A percentile compares a stretch with the other conserved stretches of the same genome.
Evolutionary conservation across 805 yeast species (phyloP).

Genomic region (Candida boleticola): DNA sequence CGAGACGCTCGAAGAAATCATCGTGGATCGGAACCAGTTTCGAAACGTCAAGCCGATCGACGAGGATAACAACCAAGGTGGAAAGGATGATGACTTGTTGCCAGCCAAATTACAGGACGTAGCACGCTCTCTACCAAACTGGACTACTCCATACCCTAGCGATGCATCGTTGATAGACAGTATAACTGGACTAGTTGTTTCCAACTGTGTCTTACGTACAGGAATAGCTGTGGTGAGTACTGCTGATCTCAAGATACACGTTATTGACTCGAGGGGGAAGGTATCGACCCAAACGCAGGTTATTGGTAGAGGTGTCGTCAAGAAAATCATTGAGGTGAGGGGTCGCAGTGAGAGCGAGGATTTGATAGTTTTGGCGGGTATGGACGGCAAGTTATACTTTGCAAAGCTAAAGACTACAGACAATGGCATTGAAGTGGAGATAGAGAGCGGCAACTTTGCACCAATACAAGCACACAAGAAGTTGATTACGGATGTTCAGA

Average conservation of each 20-base stretch:
- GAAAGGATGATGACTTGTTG: not conserved
- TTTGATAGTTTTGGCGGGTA: conserved; percentile 43
- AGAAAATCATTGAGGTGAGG: conserved; percentile 29
- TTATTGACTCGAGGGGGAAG: conserved; percentile 14
- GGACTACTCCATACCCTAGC: conserved; percentile 34
- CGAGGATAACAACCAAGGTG: not conserved
- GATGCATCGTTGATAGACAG: conserved; percentile 7
- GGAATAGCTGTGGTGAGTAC: conserved; percentile 16
- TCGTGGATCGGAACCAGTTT: conserved; percentile 35
- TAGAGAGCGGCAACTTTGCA: conserved; percentile 5
- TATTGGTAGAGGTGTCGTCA: conserved; percentile 28
- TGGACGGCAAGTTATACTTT: conserved; percentile 47
- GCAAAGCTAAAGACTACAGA: not conserved
- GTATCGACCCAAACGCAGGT: conserved; percentile 14
- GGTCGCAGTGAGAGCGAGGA: conserved; percentile 12
- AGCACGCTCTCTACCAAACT: conserved; percentile 15
- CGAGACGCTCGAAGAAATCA: conserved; percentile 39
- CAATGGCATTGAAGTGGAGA: conserved; percentile 4
- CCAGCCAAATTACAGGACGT: conserved; percentile 1
- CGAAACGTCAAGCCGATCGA: conserved; percentile 11
- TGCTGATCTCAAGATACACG: conserved; percentile 15
- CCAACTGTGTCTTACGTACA: conserved; percentile 9
- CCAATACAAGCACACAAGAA: conserved; percentile 33
- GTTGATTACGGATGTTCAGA: conserved; percentile 37
- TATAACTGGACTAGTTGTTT: conserved; percentile 25